Evolutionary conservation across 306 rosid genomes (phyloP).

Genomic region (Rubus idaeus): DNA sequence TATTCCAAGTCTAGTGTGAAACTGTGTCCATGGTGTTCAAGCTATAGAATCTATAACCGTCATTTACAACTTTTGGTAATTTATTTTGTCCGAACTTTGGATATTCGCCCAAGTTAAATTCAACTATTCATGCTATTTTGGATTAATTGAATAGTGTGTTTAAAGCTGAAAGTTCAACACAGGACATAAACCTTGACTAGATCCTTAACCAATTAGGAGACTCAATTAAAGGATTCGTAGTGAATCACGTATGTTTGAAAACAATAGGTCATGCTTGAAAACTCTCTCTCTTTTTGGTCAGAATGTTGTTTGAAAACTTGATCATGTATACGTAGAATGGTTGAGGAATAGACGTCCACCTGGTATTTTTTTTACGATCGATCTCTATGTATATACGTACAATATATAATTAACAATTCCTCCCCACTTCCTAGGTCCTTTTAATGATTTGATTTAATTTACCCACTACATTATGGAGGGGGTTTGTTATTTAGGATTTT

Average conservation of each 20-base stretch:
- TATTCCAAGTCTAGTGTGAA: neutral
- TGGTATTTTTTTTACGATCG: neutral
- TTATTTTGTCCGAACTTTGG: too few species aligned
- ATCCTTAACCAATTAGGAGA: neutral
- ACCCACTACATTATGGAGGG: neutral
- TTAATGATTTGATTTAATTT: neutral
- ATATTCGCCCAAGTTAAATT: neutral
- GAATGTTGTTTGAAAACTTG: neutral
- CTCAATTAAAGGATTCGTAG: neutral
- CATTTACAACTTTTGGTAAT: neutral
- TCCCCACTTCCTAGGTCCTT: neutral
- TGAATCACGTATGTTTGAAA: neutral
- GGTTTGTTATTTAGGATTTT: neutral
- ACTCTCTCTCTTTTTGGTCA: neutral
- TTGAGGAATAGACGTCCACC: neutral
- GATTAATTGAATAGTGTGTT: neutral
- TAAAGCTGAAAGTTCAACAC: neutral
- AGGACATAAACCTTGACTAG: neutral
- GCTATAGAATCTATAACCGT: neutral
- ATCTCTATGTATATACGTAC: neutral
- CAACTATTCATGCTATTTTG: neutral
- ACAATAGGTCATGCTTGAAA: neutral
- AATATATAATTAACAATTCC: neutral
- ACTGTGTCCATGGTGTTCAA: neutral
- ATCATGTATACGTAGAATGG: neutral